Evolutionary conservation across 768 basidiomycete species (phyloP).

Genomic region (Pleurotus pulmonarius): DNA sequence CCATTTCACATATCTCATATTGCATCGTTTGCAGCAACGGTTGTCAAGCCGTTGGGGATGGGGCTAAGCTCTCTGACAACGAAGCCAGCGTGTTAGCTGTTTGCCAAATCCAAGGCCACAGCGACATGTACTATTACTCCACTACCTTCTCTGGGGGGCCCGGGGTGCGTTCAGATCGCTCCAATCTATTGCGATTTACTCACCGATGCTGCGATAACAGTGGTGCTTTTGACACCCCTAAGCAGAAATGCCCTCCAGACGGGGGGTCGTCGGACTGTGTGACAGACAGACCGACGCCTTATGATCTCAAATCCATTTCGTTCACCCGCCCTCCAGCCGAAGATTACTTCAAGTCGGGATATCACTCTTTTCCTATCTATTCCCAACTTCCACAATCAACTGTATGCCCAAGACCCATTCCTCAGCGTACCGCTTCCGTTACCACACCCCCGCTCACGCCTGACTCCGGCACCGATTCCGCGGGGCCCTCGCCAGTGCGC

Average conservation of each 20-base stretch:
- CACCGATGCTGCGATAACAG: conserved; percentile 31
- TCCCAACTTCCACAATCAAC: conserved; percentile 10
- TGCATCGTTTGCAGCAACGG: conserved; percentile 66
- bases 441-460: conserved; percentile 80
- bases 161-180: conserved; percentile 50
- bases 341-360: conserved; percentile 7
- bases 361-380: conserved; percentile 10
- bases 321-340: conserved; percentile 30
- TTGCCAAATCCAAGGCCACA: conserved; percentile 77
- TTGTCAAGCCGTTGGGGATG: conserved; percentile 95
- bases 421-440: conserved; percentile 32
- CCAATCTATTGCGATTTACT: background rate
- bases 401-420: conserved; percentile 38
- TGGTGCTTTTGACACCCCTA: conserved; percentile 96
- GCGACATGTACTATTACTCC: conserved; percentile 87
- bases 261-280: conserved; percentile 94
- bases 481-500: conserved; percentile 33
- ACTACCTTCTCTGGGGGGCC: conserved; percentile 94
- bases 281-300: conserved; percentile 86
- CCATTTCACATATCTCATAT: conserved; percentile 13
- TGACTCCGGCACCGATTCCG: conserved; percentile 53
- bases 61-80: conserved; percentile 80
- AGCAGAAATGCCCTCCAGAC: conserved; percentile 90
- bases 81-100: conserved; percentile 81
- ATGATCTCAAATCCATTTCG: conserved; percentile 42